Percentiles rank a stretch among this genome's conserved stretches.
Evolutionary conservation across 768 basidiomycete species (phyloP).

Genomic region (Daedaleopsis sinensis): DNA sequence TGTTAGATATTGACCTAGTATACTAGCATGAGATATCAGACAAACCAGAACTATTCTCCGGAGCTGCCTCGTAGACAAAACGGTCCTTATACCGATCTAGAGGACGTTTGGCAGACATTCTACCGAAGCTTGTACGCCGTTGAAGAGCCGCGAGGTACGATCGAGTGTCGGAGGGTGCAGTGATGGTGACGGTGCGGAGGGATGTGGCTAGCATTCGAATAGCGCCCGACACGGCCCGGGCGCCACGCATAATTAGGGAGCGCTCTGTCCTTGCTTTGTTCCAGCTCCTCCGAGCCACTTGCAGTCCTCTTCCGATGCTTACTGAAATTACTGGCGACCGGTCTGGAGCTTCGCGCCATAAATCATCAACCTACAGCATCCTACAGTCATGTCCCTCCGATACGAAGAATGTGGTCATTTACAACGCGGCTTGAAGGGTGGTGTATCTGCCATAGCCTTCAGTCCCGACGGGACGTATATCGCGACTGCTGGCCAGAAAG

Average conservation of each 20-base stretch:
- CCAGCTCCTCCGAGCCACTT: not conserved
- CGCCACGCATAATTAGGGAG: not conserved
- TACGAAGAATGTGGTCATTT: not conserved
- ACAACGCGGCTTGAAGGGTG: not conserved
- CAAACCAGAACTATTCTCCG: not conserved
- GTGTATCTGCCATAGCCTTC: not conserved
- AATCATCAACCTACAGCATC: not conserved
- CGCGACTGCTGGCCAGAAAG: not conserved
- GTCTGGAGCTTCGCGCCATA: not conserved
- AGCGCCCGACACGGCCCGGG: not conserved
- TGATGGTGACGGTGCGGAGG: too few relatives aligned
- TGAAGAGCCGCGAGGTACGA: too few relatives aligned
- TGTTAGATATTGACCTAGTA: too few relatives aligned
- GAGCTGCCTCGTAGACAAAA: not conserved
- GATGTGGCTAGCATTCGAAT: not conserved
- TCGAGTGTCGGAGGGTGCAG: too few relatives aligned
- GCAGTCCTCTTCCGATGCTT: too few relatives aligned
- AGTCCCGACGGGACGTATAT: not conserved
- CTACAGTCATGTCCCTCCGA: not conserved
- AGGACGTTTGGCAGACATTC: too few relatives aligned
- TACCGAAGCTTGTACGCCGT: too few relatives aligned
- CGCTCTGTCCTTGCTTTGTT: not conserved
- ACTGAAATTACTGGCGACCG: not conserved
- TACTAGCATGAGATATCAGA: too few relatives aligned
- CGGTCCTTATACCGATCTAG: not conserved